These are phyloP conservation scores for Metschnikowia peoriensis DNA, from an alignment of 805 yeast genomes.

Conservation along the genomic window DNA sequence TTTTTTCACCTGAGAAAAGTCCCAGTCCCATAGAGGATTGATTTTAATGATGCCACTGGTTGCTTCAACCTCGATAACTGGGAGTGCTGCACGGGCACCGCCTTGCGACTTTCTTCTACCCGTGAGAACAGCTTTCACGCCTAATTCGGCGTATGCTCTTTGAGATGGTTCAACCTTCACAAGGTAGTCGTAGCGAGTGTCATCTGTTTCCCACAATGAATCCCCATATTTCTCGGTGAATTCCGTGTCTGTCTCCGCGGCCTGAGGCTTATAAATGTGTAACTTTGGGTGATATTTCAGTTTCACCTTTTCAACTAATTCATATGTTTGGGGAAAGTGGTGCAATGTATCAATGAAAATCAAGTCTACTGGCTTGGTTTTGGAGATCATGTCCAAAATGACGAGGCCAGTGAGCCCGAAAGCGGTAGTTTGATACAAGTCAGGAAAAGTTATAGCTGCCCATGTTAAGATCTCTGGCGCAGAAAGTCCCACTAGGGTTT, in stretches of 20 bases:
- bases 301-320: constrained; percentile 60
- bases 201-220: constrained; percentile 79
- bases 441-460: constrained; percentile 82
- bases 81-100: constrained; percentile 68
- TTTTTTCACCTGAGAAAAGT: constrained; percentile 63
- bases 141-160: constrained; percentile 72
- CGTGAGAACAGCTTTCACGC: constrained; percentile 82
- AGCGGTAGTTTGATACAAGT: constrained; percentile 87
- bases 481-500: constrained; percentile 48
- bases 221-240: constrained; percentile 72
- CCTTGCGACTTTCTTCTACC: constrained; percentile 93
- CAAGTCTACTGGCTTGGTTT: constrained; percentile 55
- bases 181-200: constrained; percentile 73
- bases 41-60: constrained; percentile 73
- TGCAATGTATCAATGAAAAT: constrained; percentile 88
- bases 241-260: constrained; percentile 53
- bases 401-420: constrained; percentile 92
- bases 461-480: constrained; percentile 79
- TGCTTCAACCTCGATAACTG: constrained; percentile 74
- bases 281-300: constrained; percentile 54
- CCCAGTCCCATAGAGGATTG: constrained; percentile 86
- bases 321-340: constrained; percentile 92
- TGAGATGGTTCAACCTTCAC: constrained; percentile 93
- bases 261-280: constrained; percentile 67
- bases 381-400: constrained; percentile 74